Evolutionary conservation across 768 basidiomycete species (phyloP).

Genomic region (Leccinum truebloodii): DNA sequence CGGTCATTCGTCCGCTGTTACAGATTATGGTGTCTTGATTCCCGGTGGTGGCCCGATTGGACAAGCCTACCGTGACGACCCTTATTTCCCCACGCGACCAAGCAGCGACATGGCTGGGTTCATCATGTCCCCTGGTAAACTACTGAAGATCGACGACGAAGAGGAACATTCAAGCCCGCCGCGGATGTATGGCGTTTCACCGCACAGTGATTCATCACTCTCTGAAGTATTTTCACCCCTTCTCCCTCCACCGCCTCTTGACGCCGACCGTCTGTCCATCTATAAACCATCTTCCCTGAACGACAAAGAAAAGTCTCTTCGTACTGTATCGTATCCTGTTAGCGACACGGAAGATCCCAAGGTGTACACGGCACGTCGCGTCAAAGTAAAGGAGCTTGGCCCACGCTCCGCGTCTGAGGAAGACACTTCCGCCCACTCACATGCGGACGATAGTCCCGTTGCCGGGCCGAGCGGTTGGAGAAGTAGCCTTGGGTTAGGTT

Average conservation of each 20-base stretch:
- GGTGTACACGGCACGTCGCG: slow-evolving; percentile 40
- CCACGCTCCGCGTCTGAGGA: slow-evolving; percentile 29
- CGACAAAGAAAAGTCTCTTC: slow-evolving; percentile 37
- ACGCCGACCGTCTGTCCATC: slow-evolving; percentile 31
- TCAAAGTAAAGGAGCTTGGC: slow-evolving; percentile 38
- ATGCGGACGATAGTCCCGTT: slow-evolving; percentile 18
- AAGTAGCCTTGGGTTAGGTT: slow-evolving; percentile 46
- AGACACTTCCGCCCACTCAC: slow-evolving; percentile 7
- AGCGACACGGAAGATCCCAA: slow-evolving; percentile 36
- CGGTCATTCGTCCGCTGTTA: slow-evolving; percentile 42
- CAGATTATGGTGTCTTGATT: slow-evolving; percentile 37
- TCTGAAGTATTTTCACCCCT: slow-evolving; percentile 37
- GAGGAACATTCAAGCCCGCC: slow-evolving; percentile 28
- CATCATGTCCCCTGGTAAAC: slow-evolving; percentile 39
- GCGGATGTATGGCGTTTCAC: slow-evolving; percentile 30
- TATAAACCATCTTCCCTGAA: slow-evolving; percentile 28
- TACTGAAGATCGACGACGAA: slow-evolving; percentile 38
- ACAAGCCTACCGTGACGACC: slow-evolving; percentile 31
- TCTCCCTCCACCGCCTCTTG: slow-evolving; percentile 40
- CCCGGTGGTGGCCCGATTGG: slow-evolving; percentile 35
- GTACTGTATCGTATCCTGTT: slow-evolving; percentile 33
- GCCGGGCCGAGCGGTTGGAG: slow-evolving; percentile 36
- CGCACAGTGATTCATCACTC: slow-evolving; percentile 23
- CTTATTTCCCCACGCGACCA: slow-evolving; percentile 24
- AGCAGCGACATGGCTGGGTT: slow-evolving; percentile 36